Conservation (phyloP, 73 alveolate genomes). For the Paramecium sexaurelia region DNA sequence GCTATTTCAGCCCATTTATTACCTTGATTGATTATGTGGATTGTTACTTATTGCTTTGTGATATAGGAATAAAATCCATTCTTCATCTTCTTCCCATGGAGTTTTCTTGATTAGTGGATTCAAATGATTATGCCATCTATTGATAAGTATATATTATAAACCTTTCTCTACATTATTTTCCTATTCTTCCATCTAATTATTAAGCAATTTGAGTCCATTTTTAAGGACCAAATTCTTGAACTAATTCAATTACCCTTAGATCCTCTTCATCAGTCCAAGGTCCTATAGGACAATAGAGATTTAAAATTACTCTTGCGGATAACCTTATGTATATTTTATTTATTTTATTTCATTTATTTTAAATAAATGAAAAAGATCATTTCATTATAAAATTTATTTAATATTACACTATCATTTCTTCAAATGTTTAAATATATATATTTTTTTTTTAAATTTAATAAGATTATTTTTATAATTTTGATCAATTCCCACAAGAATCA, state of each 20-base stretch:
- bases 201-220: constrained; percentile 90
- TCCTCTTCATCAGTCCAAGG: constrained; percentile 95
- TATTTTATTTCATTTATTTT: constrained; percentile 30
- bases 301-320: constrained; percentile 24
- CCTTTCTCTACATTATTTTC: constrained; percentile 63
- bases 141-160: constrained; percentile 72
- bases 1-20: constrained; percentile 88
- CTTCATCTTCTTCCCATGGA: constrained; percentile 94
- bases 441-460: no score
- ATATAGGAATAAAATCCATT: constrained; percentile 80
- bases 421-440: no score
- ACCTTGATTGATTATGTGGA: constrained; percentile 34
- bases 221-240: constrained; percentile 80
- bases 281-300: constrained; percentile 59
- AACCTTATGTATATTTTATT: constrained; percentile 24
- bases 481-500: no score
- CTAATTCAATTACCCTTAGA: constrained; percentile 79
- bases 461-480: no score
- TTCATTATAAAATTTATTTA: constrained; percentile 23
- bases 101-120: constrained; percentile 94
- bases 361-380: constrained; percentile 16
- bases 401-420: no score
- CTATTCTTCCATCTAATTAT: constrained; percentile 83
- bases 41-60: constrained; percentile 70
- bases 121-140: constrained; percentile 96